Base-by-base conservation (phyloP, 306 rosid species). In the Hylodesmum podocarpum region DNA sequence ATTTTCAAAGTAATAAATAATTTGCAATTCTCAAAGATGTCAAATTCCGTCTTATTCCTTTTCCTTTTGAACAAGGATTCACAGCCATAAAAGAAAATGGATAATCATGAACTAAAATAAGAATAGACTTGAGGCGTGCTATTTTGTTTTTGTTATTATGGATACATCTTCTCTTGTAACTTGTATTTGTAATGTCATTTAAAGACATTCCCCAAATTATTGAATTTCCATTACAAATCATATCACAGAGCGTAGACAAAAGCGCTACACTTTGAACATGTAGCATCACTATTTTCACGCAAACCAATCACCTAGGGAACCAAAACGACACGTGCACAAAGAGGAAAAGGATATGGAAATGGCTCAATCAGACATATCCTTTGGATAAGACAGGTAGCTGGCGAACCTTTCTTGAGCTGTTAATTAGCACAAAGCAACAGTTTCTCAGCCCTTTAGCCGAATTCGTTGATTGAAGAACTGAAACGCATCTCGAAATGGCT, bases 341-440 rank as follows among this genome's bases (percentile, higher is more conserved):
- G 43, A 19, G 13, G 66, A 70, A 70, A 59, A 66, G 66, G 76
- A 44, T 66, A 80, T 24, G 44, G 16, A 61, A 66, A 55, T 41
- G 62, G 22, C 8, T 62, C 28, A 22, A 40, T 40, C 68, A 51
- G 44, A 54, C 24, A 62, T 40, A 55, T 65, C 43, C 49, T 24
- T 65, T 3, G 3, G 54, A 49, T 22, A 51, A 31, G 19, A 72
- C 46, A 72, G 50, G 47, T 34, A 16, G 24, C 44, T 4, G 72
- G 36, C 19, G 76, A 69, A 58, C 53, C 70, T 19, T 77, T 39
- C 44, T 40, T 47, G 40, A 72, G 62, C 70, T 24, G 43, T 15
- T 22, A 9, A 71, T 36, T 14, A 3, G 29, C 57, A 47, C 49
- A 79, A 62, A 63, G 73, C 74, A 66, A 27, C 33, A 40, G 44